Conservation (phyloP, 2,329 filamentous ascomycete species). For the Apiospora phragmitis region DNA sequence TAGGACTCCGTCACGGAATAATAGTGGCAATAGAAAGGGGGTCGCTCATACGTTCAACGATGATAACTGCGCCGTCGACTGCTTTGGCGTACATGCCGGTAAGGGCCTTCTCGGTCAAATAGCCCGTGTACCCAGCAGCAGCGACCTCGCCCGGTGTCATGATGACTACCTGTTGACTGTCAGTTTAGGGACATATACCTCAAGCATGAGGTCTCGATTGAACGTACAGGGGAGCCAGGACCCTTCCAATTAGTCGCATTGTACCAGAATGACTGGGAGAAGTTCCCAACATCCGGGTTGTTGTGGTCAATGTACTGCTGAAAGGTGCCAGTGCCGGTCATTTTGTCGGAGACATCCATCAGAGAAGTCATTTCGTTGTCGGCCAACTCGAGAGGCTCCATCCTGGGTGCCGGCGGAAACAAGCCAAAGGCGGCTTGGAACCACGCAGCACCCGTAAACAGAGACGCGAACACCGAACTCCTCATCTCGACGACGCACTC, state of each 20-base stretch:
- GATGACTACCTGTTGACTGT: slow-evolving; percentile 40
- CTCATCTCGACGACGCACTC: slow-evolving; percentile 15
- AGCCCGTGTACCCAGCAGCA: slow-evolving; percentile 47
- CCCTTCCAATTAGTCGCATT: slow-evolving; percentile 52
- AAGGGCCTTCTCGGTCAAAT: slow-evolving; percentile 49
- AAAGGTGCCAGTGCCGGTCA: slow-evolving; percentile 36
- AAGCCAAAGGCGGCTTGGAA: slow-evolving; percentile 18
- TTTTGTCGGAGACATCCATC: slow-evolving; percentile 16
- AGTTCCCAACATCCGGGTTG: slow-evolving; percentile 54
- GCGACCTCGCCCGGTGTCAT: slow-evolving; percentile 54
- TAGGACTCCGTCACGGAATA: background rate
- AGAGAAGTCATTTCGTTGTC: slow-evolving; percentile 18
- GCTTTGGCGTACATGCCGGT: slow-evolving; percentile 52
- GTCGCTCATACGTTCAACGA: slow-evolving; percentile 50
- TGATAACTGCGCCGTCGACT: slow-evolving; percentile 52
- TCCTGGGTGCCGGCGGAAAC: slow-evolving; percentile 20
- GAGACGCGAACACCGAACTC: slow-evolving; percentile 12
- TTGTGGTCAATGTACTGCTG: slow-evolving; percentile 60
- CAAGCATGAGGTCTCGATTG: background rate
- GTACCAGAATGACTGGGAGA: slow-evolving; percentile 52
- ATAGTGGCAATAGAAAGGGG: background rate
- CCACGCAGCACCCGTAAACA: slow-evolving; percentile 15
- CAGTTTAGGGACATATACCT: background rate
- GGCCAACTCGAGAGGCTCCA: slow-evolving; percentile 17
- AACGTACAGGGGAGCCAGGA: slow-evolving; percentile 51